Percentiles rank a stretch among this genome's conserved stretches.
These are phyloP conservation scores for Manihot esculenta DNA, from an alignment of 441 rosid species.

Conservation along the genomic window DNA sequence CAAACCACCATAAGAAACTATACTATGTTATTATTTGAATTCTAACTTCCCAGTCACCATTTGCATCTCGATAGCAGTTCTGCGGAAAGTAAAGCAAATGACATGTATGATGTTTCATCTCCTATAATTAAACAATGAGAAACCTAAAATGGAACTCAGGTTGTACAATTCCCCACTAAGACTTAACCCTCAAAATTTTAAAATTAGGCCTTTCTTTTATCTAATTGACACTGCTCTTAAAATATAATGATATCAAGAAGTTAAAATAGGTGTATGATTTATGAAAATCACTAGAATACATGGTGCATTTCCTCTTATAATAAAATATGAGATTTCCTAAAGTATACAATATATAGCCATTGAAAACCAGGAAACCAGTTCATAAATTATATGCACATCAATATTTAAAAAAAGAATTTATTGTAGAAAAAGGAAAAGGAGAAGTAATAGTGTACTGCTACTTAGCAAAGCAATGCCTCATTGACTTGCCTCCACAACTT, in stretches of 20 bases:
- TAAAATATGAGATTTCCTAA: neutral
- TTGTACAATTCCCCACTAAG: neutral
- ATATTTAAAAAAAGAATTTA: neutral
- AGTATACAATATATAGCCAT: neutral
- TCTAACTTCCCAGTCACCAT: neutral
- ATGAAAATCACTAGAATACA: neutral
- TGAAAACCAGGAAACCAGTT: neutral
- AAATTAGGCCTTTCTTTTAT: neutral
- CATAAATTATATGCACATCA: neutral
- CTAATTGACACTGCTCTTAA: neutral
- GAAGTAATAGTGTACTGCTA: neutral
- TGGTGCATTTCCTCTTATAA: neutral
- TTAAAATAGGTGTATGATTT: neutral
- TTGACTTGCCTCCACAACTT: neutral
- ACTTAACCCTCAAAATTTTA: neutral
- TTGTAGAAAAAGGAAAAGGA: neutral
- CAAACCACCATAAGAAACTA: too few relatives aligned
- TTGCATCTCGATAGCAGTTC: neutral
- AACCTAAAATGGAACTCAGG: neutral
- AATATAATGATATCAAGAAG: neutral
- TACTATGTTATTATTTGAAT: neutral
- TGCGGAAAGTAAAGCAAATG: neutral
- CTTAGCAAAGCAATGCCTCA: neutral
- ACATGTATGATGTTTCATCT: neutral
- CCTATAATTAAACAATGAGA: neutral